Conservation (phyloP, 192 early-diverging fungal genomes). For the Geranomyces variabilis region DNA sequence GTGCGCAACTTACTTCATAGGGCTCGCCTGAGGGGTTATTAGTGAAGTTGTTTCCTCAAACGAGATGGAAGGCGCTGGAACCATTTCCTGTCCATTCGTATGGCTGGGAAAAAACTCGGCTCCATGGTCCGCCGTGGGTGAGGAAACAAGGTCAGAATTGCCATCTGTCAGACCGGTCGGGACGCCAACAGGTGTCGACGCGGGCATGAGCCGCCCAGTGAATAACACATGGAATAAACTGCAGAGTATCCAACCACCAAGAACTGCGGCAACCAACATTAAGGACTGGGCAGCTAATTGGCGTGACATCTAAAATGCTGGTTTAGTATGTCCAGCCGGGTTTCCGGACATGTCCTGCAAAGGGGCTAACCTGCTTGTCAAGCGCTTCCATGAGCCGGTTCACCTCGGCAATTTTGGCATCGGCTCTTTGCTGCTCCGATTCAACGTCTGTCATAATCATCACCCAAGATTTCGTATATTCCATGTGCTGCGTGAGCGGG, state of each 20-base stretch:
- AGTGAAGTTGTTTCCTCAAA: background rate
- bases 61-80: background rate
- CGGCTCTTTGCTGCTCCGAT: background rate
- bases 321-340: background rate
- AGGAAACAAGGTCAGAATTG: too few species aligned
- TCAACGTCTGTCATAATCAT: slow-evolving; percentile 14
- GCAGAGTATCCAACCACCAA: background rate
- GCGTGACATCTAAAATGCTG: slow-evolving; percentile 7
- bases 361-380: slow-evolving; percentile 1
- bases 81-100: background rate
- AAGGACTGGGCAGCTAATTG: slow-evolving; percentile 11
- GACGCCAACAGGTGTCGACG: background rate
- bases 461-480: slow-evolving; percentile 23
- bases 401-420: slow-evolving; percentile 26
- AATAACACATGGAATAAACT: background rate
- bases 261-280: background rate
- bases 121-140: background rate
- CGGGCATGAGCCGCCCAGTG: background rate
- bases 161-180: background rate
- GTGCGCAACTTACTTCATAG: background rate
- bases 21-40: background rate
- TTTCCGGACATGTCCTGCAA: background rate
- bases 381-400: background rate
- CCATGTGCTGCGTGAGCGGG: slow-evolving; percentile 28
- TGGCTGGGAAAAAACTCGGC: background rate